Conservation (phyloP, 2,329 filamentous ascomycete species). For the Ophiocordyceps polyrhachis-furcata region DNA sequence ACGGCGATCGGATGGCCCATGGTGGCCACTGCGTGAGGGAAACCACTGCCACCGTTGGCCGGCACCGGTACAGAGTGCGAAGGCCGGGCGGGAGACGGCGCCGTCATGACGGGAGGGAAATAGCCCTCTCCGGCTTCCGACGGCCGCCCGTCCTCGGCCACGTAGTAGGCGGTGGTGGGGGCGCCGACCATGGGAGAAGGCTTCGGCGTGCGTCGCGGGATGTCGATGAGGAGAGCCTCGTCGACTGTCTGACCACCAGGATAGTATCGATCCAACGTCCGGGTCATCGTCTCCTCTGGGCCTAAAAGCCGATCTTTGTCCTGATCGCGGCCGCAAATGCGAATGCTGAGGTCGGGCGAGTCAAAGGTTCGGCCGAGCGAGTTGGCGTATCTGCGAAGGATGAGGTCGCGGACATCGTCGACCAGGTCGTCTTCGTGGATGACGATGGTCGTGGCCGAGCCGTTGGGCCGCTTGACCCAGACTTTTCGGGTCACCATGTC, state of each 20-base stretch:
- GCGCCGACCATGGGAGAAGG: slow-evolving; percentile 49
- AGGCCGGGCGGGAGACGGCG: slow-evolving; percentile 19
- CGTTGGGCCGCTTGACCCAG: slow-evolving; percentile 79
- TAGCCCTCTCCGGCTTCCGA: slow-evolving; percentile 60
- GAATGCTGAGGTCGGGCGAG: slow-evolving; percentile 69
- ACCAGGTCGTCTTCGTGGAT: slow-evolving; percentile 80
- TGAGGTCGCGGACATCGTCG: slow-evolving; percentile 84
- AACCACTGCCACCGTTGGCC: slow-evolving; percentile 11
- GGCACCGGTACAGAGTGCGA: slow-evolving; percentile 19
- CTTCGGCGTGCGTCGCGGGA: slow-evolving; percentile 62
- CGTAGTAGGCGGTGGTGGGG: slow-evolving; percentile 31
- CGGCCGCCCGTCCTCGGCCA: slow-evolving; percentile 44
- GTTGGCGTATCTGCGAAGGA: slow-evolving; percentile 84
- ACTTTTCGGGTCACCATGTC: slow-evolving; percentile 59
- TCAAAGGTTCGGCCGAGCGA: slow-evolving; percentile 79
- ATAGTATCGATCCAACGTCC: slow-evolving; percentile 64
- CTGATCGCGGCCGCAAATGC: slow-evolving; percentile 54
- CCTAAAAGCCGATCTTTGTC: slow-evolving; percentile 50
- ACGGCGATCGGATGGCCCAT: slow-evolving; percentile 54
- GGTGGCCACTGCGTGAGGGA: not conserved
- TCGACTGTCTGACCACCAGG: slow-evolving; percentile 74
- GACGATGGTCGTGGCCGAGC: slow-evolving; percentile 71
- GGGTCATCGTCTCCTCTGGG: slow-evolving; percentile 69
- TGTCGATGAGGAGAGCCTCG: slow-evolving; percentile 81
- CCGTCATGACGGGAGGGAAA: slow-evolving; percentile 49